phyloP scores from a whole-genome alignment of 169 alveolate genomes.

The Babesia divergens region DNA sequence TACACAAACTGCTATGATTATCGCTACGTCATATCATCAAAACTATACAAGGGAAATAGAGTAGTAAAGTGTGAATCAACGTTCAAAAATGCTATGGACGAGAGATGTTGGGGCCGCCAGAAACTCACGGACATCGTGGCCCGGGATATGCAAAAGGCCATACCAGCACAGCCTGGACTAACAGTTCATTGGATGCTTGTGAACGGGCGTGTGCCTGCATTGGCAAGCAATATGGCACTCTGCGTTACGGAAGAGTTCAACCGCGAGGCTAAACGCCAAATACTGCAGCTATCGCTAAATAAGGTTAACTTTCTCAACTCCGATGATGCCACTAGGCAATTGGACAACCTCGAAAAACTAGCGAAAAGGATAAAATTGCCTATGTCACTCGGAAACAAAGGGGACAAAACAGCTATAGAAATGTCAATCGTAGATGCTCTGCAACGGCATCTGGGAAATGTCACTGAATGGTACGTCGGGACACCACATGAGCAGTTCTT shows the following conservation, averaged over 20 bases:
- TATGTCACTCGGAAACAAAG: not conserved
- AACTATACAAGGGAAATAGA: constrained; percentile 60
- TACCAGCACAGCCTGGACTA: constrained; percentile 59
- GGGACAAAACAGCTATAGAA: not conserved
- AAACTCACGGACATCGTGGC: constrained; percentile 37
- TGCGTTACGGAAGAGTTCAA: constrained; percentile 39
- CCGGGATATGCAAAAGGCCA: constrained; percentile 56
- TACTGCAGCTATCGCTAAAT: constrained; percentile 10
- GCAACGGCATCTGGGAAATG: constrained; percentile 13
- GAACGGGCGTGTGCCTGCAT: constrained; percentile 45
- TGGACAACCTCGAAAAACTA: constrained; percentile 24
- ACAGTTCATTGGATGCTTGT: constrained; percentile 61
- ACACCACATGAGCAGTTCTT: not conserved
- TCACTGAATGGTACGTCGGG: not conserved
- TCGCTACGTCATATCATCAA: constrained; percentile 56
- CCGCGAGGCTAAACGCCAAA: constrained; percentile 9
- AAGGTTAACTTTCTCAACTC: constrained; percentile 33
- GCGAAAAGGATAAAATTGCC: constrained; percentile 15
- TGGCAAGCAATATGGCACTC: constrained; percentile 38
- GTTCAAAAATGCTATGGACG: constrained; percentile 22
- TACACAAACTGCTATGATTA: constrained; percentile 56
- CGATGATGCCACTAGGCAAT: constrained; percentile 25
- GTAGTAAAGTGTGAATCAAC: constrained; percentile 62
- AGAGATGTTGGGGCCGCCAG: constrained; percentile 57
- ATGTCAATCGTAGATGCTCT: constrained; percentile 49